These are phyloP conservation scores for Limonium bicolor DNA, from an alignment of 148 eudicot species.

Conservation along the genomic window DNA sequence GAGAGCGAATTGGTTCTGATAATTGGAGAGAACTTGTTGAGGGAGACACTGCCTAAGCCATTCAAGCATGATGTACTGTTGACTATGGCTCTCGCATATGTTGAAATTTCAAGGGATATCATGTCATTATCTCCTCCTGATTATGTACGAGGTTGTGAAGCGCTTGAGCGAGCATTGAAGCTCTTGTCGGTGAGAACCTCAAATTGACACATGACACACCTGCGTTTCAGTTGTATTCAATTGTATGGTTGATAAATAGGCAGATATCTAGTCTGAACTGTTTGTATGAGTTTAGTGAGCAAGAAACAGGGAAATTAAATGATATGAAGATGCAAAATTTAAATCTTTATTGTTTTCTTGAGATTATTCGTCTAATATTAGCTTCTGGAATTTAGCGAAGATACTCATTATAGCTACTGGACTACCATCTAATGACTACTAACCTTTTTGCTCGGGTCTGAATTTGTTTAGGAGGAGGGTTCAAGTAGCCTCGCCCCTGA, in stretches of 20 bases:
- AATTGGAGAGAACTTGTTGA: conserved; percentile 72
- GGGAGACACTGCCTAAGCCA: conserved; percentile 80
- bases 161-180: conserved; percentile 74
- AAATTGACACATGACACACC: background rate
- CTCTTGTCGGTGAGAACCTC: conserved; percentile 51
- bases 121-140: conserved; percentile 86
- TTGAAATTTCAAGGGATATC: conserved; percentile 82
- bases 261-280: too few species aligned
- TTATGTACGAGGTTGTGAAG: conserved; percentile 74
- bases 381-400: too few species aligned
- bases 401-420: too few species aligned
- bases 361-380: too few species aligned
- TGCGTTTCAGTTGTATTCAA: too few species aligned
- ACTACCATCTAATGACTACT: too few species aligned
- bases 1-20: conserved; percentile 76
- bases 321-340: too few species aligned
- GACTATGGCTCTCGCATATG: conserved; percentile 86
- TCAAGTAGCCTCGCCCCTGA: conserved; percentile 96
- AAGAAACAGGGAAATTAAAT: too few species aligned
- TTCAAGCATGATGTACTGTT: conserved; percentile 87
- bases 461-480: conserved; percentile 99
- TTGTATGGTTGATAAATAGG: too few species aligned
- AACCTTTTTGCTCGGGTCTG: too few species aligned
- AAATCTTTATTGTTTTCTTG: too few species aligned
- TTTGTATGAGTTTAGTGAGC: too few species aligned